Base-by-base conservation (phyloP, 768 basidiomycete species). In the Leccinum olivaceopallidum region DNA sequence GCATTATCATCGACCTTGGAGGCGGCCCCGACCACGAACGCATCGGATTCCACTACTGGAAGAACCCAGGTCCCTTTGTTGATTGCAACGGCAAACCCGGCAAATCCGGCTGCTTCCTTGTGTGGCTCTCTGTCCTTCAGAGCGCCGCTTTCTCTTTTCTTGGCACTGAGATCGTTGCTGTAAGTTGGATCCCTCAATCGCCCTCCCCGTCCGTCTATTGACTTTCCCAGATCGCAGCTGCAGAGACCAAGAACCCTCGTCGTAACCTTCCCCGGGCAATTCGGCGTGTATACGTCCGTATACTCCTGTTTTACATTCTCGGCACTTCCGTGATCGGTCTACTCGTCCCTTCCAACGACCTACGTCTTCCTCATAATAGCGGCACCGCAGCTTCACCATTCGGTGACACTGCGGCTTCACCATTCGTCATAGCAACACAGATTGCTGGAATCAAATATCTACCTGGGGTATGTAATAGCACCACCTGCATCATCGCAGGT, bases 161-260 rank as follows among this genome's bases (percentile, higher is more conserved):
- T 61, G 95, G 95, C n/a, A 95, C 94, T 6, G 95, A 98, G 74
- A 94, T 96, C 69, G 94, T 96, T 47, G 93, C 92, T 36, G 88
- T 91, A 78, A 67, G 84, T 78, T 6, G 49, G 18, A 13, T 50
- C 26, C 20, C 37, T 30, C 24, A 6, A 16, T 34, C 22, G 28
- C 24, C 13, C 44, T 20, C n/a, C 14, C 42, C n/a, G n/a, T 20
- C 9, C 42, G 42, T 22, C 8, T 56, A 4, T 52, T 65, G 58
- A 68, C 37, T 58, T 42, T 54, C 51, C 37, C 66, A 90, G 89
- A 90, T 90, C 65, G 91, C 92, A 60, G 92, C 92, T 26, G 92
- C 88, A n/a, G 93, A 94, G 73, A 88, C 92, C 0, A 93, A 90
- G 75, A 95, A 95, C 75, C 94, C 94, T 6, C 80, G 91, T 26